Percentiles rank a stretch among this genome's conserved stretches.
These are phyloP conservation scores for Penicillium waksmanii DNA, from an alignment of 495 filamentous ascomycete genomes.

Conservation along the genomic window DNA sequence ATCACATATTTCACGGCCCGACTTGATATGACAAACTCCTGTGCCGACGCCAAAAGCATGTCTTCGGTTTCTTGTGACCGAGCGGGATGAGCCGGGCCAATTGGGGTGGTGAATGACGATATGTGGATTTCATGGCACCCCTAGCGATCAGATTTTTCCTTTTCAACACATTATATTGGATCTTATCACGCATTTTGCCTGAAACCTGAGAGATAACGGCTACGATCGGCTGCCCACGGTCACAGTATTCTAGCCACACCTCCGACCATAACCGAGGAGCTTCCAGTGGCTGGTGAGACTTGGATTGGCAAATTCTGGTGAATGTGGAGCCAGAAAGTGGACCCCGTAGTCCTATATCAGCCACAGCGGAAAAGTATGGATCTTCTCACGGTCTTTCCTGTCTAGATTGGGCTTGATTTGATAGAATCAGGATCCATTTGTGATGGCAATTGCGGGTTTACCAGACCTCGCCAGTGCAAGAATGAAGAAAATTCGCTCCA, in stretches of 20 bases:
- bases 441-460: conserved; percentile 5
- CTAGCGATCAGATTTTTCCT: not conserved
- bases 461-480: not conserved
- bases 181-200: no score
- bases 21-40: no score
- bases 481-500: not conserved
- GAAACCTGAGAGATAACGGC: conserved; percentile 11
- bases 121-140: not conserved
- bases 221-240: conserved; percentile 17
- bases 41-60: no score
- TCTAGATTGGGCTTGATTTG: not conserved
- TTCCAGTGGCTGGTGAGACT: not conserved
- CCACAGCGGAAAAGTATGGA: conserved; percentile 26
- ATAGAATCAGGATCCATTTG: conserved; percentile 12
- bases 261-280: conserved; percentile 8
- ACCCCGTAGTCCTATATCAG: not conserved
- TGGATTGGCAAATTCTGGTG: not conserved
- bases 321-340: conserved; percentile 7
- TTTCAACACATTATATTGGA: no score
- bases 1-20: no score
- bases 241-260: conserved; percentile 4
- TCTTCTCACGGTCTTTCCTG: not conserved
- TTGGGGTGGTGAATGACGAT: not conserved
- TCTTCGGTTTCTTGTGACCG: not conserved
- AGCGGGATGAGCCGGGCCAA: not conserved